Evolutionary conservation across 768 basidiomycete species (phyloP).

Genomic region (button mushroom (Agaricus bisporus)): DNA sequence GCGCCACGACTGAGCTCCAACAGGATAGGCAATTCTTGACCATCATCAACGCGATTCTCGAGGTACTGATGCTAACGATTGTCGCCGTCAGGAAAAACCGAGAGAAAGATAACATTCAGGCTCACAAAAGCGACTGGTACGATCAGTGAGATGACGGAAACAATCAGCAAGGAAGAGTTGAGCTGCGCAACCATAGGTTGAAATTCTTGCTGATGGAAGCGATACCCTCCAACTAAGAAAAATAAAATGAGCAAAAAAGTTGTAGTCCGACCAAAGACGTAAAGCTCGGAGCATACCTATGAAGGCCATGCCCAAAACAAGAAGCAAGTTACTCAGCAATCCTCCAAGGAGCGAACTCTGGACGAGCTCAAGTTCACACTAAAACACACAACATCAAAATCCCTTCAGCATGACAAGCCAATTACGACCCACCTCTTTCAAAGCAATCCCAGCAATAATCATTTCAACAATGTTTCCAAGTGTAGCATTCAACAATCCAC

Average conservation of each 20-base stretch:
- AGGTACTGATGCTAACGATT: conserved; percentile 27
- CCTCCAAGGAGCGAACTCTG: conserved; percentile 48
- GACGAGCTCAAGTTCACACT: conserved; percentile 49
- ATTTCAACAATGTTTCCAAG: conserved; percentile 49
- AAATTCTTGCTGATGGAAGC: conserved; percentile 47
- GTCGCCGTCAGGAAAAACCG: conserved; percentile 7
- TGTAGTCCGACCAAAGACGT: background rate
- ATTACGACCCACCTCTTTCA: conserved; percentile 23
- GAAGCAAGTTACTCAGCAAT: conserved; percentile 64
- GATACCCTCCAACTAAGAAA: conserved; percentile 35
- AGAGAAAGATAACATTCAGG: conserved; percentile 15
- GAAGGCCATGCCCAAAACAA: conserved; percentile 81
- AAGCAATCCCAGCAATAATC: conserved; percentile 42
- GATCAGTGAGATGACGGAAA: conserved; percentile 65
- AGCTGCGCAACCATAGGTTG: conserved; percentile 54
- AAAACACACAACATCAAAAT: conserved; percentile 14
- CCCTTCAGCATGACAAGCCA: background rate
- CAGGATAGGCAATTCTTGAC: conserved; percentile 34
- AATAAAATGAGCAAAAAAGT: too few relatives aligned
- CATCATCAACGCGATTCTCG: conserved; percentile 25
- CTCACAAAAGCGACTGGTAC: conserved; percentile 57
- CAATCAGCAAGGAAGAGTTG: conserved; percentile 57
- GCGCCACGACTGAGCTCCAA: conserved; percentile 43
- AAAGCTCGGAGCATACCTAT: conserved; percentile 57
- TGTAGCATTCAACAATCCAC: conserved; percentile 41